These are phyloP conservation scores for Talaromyces adpressus DNA, from an alignment of 495 filamentous ascomycete species.

Conservation along the genomic window DNA sequence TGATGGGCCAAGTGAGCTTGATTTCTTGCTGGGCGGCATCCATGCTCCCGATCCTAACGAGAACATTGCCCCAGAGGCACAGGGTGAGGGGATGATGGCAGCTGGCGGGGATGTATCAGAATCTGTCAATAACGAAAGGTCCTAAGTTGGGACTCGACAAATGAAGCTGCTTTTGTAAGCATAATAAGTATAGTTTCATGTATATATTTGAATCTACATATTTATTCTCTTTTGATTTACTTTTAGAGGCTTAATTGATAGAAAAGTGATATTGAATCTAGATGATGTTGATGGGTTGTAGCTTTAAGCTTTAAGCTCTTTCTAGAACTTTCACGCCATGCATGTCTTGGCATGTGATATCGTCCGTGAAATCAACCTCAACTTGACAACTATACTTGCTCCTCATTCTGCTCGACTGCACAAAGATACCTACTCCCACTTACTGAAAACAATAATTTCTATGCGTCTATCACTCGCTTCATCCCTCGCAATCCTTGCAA, in stretches of 20 bases:
- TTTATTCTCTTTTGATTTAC: background rate
- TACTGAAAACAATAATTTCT: background rate
- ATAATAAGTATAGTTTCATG: background rate
- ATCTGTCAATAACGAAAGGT: background rate
- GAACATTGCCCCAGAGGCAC: background rate
- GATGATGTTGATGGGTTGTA: background rate
- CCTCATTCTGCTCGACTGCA: background rate
- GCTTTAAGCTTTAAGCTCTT: slow-evolving; percentile 6
- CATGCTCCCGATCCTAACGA: slow-evolving; percentile 7
- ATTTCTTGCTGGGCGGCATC: slow-evolving; percentile 54
- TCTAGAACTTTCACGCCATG: slow-evolving; percentile 5
- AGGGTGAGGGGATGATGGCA: background rate
- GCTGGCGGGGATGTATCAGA: background rate
- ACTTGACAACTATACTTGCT: too few relatives aligned
- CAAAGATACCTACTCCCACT: background rate
- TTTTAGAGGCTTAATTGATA: background rate
- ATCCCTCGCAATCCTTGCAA: background rate
- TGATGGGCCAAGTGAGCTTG: slow-evolving; percentile 56
- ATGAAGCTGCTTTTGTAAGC: background rate
- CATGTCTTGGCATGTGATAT: background rate
- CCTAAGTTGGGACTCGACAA: background rate
- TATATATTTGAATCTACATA: background rate
- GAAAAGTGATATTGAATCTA: background rate
- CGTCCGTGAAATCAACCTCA: background rate
- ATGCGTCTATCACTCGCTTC: background rate